Evolutionary conservation across 1,284 basidiomycete genomes (phyloP).

Genomic region (Coniferiporia sulphurascens): DNA sequence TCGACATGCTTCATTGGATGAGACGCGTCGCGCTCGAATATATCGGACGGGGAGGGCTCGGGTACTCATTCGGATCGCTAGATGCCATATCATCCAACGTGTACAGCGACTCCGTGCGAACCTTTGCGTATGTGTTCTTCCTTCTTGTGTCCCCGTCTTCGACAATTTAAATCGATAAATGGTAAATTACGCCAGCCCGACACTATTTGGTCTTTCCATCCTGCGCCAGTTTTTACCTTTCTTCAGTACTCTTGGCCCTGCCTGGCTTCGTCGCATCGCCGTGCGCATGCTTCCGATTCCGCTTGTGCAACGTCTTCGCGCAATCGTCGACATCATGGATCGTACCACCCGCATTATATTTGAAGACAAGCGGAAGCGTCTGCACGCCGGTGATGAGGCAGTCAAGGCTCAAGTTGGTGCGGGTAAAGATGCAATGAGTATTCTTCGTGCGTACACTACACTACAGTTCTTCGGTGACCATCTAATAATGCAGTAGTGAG

Average conservation of each 20-base stretch:
- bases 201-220: slow-evolving; percentile 14
- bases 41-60: slow-evolving; percentile 37
- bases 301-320: slow-evolving; percentile 27
- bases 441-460: slow-evolving; percentile 31
- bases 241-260: slow-evolving; percentile 26
- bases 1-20: slow-evolving; percentile 35
- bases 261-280: slow-evolving; percentile 27
- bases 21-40: slow-evolving; percentile 35
- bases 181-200: slow-evolving; percentile 11
- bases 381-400: slow-evolving; percentile 23
- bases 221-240: slow-evolving; percentile 23
- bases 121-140: slow-evolving; percentile 14
- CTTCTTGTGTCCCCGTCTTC: not conserved
- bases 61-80: slow-evolving; percentile 35
- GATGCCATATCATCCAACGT: slow-evolving; percentile 12
- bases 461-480: not conserved
- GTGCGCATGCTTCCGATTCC: slow-evolving; percentile 25
- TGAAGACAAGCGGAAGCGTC: slow-evolving; percentile 28
- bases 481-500: slow-evolving; percentile 1
- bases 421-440: slow-evolving; percentile 43
- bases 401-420: slow-evolving; percentile 29
- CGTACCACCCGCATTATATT: slow-evolving; percentile 32
- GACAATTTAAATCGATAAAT: not conserved
- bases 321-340: slow-evolving; percentile 33
- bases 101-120: slow-evolving; percentile 16